These are phyloP conservation scores for Hypoxylon sp. DNA, from an alignment of 2,329 filamentous ascomycete species.

Conservation along the genomic window DNA sequence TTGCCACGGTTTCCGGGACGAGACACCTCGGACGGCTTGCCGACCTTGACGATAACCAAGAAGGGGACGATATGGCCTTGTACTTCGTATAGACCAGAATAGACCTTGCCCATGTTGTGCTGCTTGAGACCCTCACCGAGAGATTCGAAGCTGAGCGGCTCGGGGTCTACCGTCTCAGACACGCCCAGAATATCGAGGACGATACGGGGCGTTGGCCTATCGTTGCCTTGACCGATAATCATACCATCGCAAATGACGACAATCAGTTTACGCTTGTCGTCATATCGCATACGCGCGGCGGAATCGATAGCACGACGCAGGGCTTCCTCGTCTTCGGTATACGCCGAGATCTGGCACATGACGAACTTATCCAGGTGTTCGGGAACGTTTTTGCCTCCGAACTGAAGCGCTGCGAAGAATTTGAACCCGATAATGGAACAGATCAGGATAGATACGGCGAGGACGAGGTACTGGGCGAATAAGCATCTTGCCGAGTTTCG, in stretches of 20 bases:
- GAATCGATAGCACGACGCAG: conserved; percentile 97
- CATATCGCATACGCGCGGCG: conserved; percentile 92
- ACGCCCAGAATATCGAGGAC: conserved; percentile 97
- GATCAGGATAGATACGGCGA: conserved; percentile 85
- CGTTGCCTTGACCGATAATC: conserved; percentile 99
- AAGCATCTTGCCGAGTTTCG: conserved; percentile 85
- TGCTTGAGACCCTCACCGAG: conserved; percentile 96
- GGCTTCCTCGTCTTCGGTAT: conserved; percentile 98
- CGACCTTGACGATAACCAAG: conserved; percentile 95
- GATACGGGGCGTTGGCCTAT: conserved; percentile 93
- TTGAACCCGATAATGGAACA: conserved; percentile 91
- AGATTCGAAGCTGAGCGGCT: conserved; percentile 95
- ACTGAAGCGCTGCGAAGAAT: conserved; percentile 95
- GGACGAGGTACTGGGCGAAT: conserved; percentile 89
- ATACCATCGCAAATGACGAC: conserved; percentile 96
- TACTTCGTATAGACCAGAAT: conserved; percentile 97
- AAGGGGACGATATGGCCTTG: conserved; percentile 98
- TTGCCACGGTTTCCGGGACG: conserved; percentile 98
- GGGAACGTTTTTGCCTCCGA: conserved; percentile 88
- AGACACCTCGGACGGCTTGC: conserved; percentile 95
- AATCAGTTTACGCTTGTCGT: conserved; percentile 96
- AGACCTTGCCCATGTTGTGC: conserved; percentile 99
- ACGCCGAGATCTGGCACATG: conserved; percentile 96
- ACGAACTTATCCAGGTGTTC: conserved; percentile 99
- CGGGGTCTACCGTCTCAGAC: conserved; percentile 91